phyloP scores from a whole-genome alignment of 768 basidiomycete genomes.

The Gymnopilus dilepis region DNA sequence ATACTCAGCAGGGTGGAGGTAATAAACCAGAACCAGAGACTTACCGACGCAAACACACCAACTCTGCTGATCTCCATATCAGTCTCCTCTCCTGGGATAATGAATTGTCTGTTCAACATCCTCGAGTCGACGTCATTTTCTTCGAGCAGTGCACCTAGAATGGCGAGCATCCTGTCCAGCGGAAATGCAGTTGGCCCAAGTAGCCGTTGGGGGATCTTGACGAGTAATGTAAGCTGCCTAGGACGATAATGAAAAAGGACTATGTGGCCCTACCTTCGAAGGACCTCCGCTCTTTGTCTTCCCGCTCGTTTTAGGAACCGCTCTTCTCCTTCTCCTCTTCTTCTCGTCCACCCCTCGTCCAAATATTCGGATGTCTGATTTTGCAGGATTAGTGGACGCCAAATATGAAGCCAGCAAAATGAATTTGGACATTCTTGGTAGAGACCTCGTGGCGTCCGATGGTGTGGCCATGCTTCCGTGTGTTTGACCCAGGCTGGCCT shows the following conservation, averaged over 20 bases:
- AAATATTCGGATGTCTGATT: conserved; percentile 84
- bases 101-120: conserved; percentile 50
- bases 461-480: neutral
- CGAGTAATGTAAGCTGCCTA: neutral
- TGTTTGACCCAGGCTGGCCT: neutral
- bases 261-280: conserved; percentile 44
- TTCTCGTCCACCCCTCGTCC: conserved; percentile 74
- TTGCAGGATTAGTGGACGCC: conserved; percentile 84
- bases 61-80: conserved; percentile 75
- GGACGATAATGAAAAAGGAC: neutral
- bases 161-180: conserved; percentile 79
- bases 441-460: conserved; percentile 32
- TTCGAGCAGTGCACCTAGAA: conserved; percentile 77
- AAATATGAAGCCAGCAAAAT: conserved; percentile 79
- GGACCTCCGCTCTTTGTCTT: conserved; percentile 46
- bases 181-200: conserved; percentile 81
- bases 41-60: conserved; percentile 61
- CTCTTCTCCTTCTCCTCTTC: conserved; percentile 54
- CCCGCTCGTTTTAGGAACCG: conserved; percentile 34
- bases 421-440: conserved; percentile 76
- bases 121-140: conserved; percentile 68
- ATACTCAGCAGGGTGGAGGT: neutral
- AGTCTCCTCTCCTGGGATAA: conserved; percentile 69
- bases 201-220: conserved; percentile 75
- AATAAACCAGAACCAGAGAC: conserved; percentile 29